Percentiles rank a stretch among this genome's conserved stretches.
phyloP scores from a whole-genome alignment of 2,329 filamentous ascomycete species.

The Huntiella moniliformis region DNA sequence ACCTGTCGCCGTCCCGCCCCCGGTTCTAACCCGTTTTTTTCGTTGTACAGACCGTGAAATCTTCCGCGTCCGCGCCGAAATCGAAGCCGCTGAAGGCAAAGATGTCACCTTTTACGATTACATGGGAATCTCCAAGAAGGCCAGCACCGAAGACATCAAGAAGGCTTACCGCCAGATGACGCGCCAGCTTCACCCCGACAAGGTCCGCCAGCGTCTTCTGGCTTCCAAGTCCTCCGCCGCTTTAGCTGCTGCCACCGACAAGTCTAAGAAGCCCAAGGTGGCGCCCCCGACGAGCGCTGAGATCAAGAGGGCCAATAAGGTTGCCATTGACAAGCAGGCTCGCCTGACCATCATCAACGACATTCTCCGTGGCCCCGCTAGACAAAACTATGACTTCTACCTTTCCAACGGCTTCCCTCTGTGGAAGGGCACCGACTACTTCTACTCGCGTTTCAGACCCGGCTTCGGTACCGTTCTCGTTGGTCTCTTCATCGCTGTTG shows the following conservation, averaged over 20 bases:
- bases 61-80: conserved; percentile 83
- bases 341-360: conserved; percentile 69
- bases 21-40: neutral
- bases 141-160: conserved; percentile 72
- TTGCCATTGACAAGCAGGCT: conserved; percentile 65
- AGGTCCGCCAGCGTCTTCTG: conserved; percentile 70
- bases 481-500: conserved; percentile 64
- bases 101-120: conserved; percentile 93
- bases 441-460: conserved; percentile 85
- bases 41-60: conserved; percentile 76
- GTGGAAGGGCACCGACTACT: conserved; percentile 97
- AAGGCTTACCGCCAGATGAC: conserved; percentile 87
- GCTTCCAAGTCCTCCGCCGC: conserved; percentile 43
- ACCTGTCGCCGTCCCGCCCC: neutral
- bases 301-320: conserved; percentile 60
- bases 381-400: conserved; percentile 91
- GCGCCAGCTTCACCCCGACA: conserved; percentile 75
- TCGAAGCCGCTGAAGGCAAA: conserved; percentile 52
- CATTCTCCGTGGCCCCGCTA: conserved; percentile 61
- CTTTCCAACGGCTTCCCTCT: conserved; percentile 78
- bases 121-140: conserved; percentile 54
- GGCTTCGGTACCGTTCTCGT: conserved; percentile 69
- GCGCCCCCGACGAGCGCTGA: conserved; percentile 58
- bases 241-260: conserved; percentile 22
- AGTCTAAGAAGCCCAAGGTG: conserved; percentile 36